Evolutionary conservation across 306 rosid genomes (phyloP), one percentile per base, ranked within the genome.

Genomic region (Medicago arabica): DNA sequence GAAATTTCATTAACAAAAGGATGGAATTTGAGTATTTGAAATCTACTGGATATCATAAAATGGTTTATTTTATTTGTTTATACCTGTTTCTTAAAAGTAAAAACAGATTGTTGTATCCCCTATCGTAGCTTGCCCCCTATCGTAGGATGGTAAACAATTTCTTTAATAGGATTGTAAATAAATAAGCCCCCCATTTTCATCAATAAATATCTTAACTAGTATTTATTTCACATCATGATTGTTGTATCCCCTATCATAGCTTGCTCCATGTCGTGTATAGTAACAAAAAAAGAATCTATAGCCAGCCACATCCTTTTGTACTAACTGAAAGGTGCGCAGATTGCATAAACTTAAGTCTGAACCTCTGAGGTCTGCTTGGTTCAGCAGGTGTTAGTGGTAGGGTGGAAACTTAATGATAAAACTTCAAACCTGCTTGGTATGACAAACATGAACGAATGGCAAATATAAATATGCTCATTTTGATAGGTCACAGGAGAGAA

Each of bases 391-490:
- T 16, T 31, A 47, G 72, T 50, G 43, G 18, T 23, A 8, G 13
- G 72, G 50, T 63, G 21, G 53, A 49, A 50, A 18, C n/a, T 76
- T 54, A 38, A 53, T 57, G 73, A 54, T 38, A 51, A n/a, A 39
- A 65, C 55, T 39, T 75, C 2, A 65, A 21, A 21, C 18, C 34
- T 73, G 68, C 58, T 66, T 76, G 58, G 18, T 53, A 5, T 75
- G 65, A 16, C 43, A 51, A 57, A 57, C 1, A 25, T n/a, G 12
- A 60, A 60, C 15, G 41, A 40, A 67, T 55, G 53, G 50, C 31
- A 44, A 68, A 13, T 25, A 59, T 31, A 75, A 74, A 60, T 60
- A 74, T 74, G 9, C 53, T 60, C 69, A 60, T 74, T 43, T 60
- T 62, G 18, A 58, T 43, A 41, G 13, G 17, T 58, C 19, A 3